Evolutionary conservation across 768 basidiomycete species (phyloP).

Genomic region (Zangia roseola): DNA sequence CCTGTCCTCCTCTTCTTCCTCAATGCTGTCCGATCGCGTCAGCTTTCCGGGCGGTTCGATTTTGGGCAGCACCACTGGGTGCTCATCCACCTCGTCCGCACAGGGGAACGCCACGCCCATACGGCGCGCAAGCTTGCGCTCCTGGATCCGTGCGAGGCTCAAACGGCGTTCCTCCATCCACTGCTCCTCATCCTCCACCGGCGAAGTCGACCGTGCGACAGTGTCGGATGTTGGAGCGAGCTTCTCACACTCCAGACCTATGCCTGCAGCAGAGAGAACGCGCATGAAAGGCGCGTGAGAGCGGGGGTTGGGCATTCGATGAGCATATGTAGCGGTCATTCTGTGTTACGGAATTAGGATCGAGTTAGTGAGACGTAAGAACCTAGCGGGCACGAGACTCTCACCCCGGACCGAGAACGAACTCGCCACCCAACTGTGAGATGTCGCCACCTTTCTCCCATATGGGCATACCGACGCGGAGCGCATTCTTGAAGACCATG

Average conservation of each 20-base stretch:
- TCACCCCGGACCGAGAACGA: slow-evolving; percentile 67
- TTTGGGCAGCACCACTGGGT: slow-evolving; percentile 16
- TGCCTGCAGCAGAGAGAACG: slow-evolving; percentile 64
- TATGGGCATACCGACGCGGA: slow-evolving; percentile 76
- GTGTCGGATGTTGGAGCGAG: slow-evolving; percentile 4
- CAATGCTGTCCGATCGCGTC: slow-evolving; percentile 32
- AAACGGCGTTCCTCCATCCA: slow-evolving; percentile 36
- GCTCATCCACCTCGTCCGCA: slow-evolving; percentile 9
- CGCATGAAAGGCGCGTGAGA: slow-evolving; percentile 72
- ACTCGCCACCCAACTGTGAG: slow-evolving; percentile 87
- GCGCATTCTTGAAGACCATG: slow-evolving; percentile 68
- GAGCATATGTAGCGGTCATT: slow-evolving; percentile 67
- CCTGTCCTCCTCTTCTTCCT: slow-evolving; percentile 31
- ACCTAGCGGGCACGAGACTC: slow-evolving; percentile 33
- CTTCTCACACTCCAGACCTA: slow-evolving; percentile 29
- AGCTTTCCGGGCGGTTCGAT: slow-evolving; percentile 25
- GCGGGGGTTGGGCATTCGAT: slow-evolving; percentile 79
- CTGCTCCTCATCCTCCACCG: slow-evolving; percentile 28
- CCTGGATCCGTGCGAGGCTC: slow-evolving; percentile 31
- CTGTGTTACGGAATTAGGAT: slow-evolving; percentile 32
- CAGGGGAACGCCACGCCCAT: slow-evolving; percentile 27
- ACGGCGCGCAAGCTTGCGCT: slow-evolving; percentile 33
- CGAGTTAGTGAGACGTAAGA: not conserved
- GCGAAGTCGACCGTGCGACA: not conserved
- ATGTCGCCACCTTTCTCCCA: slow-evolving; percentile 80